Base-by-base conservation (phyloP, 2,329 filamentous ascomycete genomes). In the Botrytis squamosa region DNA sequence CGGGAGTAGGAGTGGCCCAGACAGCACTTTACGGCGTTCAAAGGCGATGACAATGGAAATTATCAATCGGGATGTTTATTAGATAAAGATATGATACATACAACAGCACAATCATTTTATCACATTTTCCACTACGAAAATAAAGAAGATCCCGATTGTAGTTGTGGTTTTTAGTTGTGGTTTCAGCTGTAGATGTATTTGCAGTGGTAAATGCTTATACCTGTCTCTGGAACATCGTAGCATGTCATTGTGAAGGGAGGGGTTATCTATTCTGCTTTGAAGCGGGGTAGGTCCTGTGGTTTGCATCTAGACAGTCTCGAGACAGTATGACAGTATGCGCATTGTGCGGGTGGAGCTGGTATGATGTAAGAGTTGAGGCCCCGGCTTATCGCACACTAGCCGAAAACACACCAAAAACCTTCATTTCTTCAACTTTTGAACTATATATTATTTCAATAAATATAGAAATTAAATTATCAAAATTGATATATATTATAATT, bases 321-420 rank as follows among this genome's bases (percentile, higher is more conserved):
- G 57, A 60, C 29, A 38, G 33, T 29, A 18, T 29, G 25, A 29
- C 12, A 52, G 52, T 9, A 57, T 57, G 52, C n/a, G 52, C 52
- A 57, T 57, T 59, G 57, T 59, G 57, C 22, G 36, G 59, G 59
- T 62, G 59, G 59, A 63, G 60, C 36, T n/a, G 38, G 36, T 63
- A 25, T 63, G 60, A 63, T 63, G 52, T 57, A n/a, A n/a, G n/a
- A n/a, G n/a, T n/a, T n/a, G n/a, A n/a, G n/a, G n/a, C n/a, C n/a
- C n/a, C n/a, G n/a, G n/a, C n/a, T n/a, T n/a, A n/a, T n/a, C n/a
- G n/a, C n/a, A n/a, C n/a, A n/a, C n/a, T n/a, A n/a, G n/a, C n/a
- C n/a, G n/a, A n/a, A n/a, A n/a, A n/a, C n/a, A n/a, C n/a, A n/a
- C n/a, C n/a, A n/a, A n/a, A n/a, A n/a, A n/a, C n/a, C n/a, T n/a